Base-by-base conservation (phyloP, 164 flowering plant species). In the Nymphaea thermarum region DNA sequence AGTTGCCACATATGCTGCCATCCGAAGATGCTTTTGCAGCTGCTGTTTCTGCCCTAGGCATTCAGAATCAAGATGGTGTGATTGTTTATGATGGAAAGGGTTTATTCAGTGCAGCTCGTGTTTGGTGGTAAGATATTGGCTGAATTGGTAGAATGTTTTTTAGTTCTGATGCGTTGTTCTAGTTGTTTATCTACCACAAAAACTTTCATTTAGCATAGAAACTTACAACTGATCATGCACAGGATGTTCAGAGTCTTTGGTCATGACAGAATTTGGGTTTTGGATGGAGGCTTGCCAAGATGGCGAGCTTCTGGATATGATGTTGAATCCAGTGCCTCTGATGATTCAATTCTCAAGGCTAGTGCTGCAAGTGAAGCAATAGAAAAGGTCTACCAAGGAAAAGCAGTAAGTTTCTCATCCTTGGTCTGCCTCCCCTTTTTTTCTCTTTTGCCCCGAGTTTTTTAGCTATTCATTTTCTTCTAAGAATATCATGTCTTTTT, bases 211-310 rank as follows among this genome's bases (percentile, higher is more conserved):
- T 67, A 66, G 3, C 6, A 44, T 63, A 8, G 65, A 41, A 25
- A 2, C 67, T 43, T 36, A 42, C 45, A 43, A 51, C 73, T 71
- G 17, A 66, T 76, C 63, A 66, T 81, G 74, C 60, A 66, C 77
- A 95, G 99, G 99, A 92, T 92, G 99, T 95, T 95, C 67, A 84
- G 98, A 81, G 99, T 89, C 4, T 95, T 92, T 81, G 99, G 99
- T 75, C 99, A 95, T 79, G 93, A 95, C 61, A 84, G 81, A 81
- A 81, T 95, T 67, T 92, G 98, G 98, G 98, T 95, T 51, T 76
- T 95, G 65, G 96, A 95, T 84, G 99, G 99, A 67, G 99, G 99
- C 70, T 77, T 95, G 71, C 99, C 98, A 62, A 85, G 74, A 68
- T 95, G 98, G 98, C 98, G 99, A 71, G 93, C 94, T 65, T 84